These are phyloP conservation scores for Scytalidium lignicola DNA, from an alignment of 2,329 filamentous ascomycete genomes.

Conservation along the genomic window DNA sequence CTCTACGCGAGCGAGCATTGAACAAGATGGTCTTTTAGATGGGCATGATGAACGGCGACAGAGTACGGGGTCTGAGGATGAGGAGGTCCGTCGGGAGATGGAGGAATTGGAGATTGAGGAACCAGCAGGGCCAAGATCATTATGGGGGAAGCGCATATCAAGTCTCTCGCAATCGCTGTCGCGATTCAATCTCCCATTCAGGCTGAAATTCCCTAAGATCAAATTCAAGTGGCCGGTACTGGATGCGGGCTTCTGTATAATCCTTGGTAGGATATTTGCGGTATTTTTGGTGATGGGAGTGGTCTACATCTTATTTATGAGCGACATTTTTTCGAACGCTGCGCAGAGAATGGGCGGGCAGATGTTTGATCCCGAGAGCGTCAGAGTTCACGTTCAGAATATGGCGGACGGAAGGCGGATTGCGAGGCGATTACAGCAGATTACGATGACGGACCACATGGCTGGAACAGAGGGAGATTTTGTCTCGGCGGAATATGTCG, in stretches of 20 bases:
- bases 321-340: conserved; percentile 70
- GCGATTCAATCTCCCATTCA: conserved; percentile 26
- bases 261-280: conserved; percentile 69
- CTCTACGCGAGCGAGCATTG: conserved; percentile 27
- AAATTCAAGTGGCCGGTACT: conserved; percentile 19
- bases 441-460: conserved; percentile 81
- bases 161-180: conserved; percentile 26
- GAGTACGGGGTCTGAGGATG: conserved; percentile 46
- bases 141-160: conserved; percentile 31
- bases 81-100: conserved; percentile 72
- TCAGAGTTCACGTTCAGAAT: conserved; percentile 69
- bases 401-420: conserved; percentile 67
- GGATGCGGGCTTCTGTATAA: conserved; percentile 43
- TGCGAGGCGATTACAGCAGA: conserved; percentile 67
- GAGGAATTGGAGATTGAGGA: conserved; percentile 86
- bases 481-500: conserved; percentile 77
- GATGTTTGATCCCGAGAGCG: conserved; percentile 77
- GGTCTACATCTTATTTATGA: conserved; percentile 80
- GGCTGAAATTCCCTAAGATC: conserved; percentile 20
- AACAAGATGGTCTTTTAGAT: conserved; percentile 41
- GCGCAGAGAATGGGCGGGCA: conserved; percentile 58
- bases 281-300: conserved; percentile 70
- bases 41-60: conserved; percentile 48
- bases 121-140: conserved; percentile 35
- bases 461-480: conserved; percentile 93